A percentile compares a stretch with the other conserved stretches of the same genome.
Evolutionary conservation across 192 early-diverging fungal genomes (phyloP).

Genomic region (Phycomyces blakesleeanus): DNA sequence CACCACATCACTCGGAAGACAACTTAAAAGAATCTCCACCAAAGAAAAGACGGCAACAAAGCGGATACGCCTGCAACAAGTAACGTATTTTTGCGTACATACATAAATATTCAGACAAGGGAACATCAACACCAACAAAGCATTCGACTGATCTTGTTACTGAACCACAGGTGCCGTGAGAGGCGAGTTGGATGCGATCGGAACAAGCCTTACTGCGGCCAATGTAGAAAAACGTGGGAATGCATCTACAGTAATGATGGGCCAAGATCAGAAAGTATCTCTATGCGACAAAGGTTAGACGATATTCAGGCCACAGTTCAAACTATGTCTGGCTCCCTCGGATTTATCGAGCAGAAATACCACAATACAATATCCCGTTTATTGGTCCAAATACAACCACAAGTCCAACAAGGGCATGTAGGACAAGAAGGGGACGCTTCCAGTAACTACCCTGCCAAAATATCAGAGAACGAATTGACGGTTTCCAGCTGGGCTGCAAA

Average conservation of each 20-base stretch:
- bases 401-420: too few relatives aligned
- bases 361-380: slow-evolving; percentile 1
- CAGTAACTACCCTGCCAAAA: not conserved
- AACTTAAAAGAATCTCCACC: too few relatives aligned
- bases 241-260: slow-evolving; percentile 12
- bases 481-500: slow-evolving; percentile 1
- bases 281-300: slow-evolving; percentile 10
- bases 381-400: too few relatives aligned
- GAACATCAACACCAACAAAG: not conserved
- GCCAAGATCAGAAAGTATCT: slow-evolving; percentile 6
- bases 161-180: slow-evolving; percentile 14
- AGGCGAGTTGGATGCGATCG: slow-evolving; percentile 22
- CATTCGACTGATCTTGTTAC: not conserved
- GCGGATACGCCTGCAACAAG: slow-evolving; percentile 26
- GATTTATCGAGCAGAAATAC: slow-evolving; percentile 3
- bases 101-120: not conserved
- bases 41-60: slow-evolving; percentile 18
- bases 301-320: slow-evolving; percentile 5
- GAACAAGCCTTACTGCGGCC: slow-evolving; percentile 14
- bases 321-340: slow-evolving; percentile 1
- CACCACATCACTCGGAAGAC: too few relatives aligned
- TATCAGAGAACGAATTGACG: not conserved
- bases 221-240: slow-evolving; percentile 12
- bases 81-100: not conserved
- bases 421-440: not conserved